These are phyloP conservation scores for Anthracocystis setariae DNA, from an alignment of 1,284 basidiomycete genomes.

Conservation along the genomic window DNA sequence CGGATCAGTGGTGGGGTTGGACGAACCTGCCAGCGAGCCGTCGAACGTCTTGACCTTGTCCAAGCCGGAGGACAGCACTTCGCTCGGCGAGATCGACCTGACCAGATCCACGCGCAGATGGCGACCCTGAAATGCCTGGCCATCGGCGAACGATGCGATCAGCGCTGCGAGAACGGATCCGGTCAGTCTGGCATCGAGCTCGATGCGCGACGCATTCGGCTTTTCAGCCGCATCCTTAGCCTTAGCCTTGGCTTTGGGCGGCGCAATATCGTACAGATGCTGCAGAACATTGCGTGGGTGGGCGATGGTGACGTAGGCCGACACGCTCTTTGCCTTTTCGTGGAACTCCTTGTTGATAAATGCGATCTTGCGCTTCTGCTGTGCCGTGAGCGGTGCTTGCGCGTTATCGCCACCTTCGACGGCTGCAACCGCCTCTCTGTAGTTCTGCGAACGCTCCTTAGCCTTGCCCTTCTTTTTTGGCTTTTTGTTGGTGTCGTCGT, in stretches of 20 bases:
- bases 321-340: conserved; percentile 59
- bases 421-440: conserved; percentile 72
- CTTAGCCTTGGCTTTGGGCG: conserved; percentile 36
- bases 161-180: conserved; percentile 74
- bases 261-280: conserved; percentile 29
- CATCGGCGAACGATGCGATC: conserved; percentile 76
- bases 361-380: conserved; percentile 91
- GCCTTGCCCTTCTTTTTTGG: conserved; percentile 66
- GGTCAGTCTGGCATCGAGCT: conserved; percentile 47
- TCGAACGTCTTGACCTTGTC: conserved; percentile 56
- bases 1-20: conserved; percentile 51
- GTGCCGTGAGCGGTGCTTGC: conserved; percentile 76
- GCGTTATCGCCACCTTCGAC: conserved; percentile 57
- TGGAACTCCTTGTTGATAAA: conserved; percentile 84
- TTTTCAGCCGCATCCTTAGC: conserved; percentile 16
- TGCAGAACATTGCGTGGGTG: conserved; percentile 46
- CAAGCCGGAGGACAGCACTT: conserved; percentile 58
- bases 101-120: conserved; percentile 65
- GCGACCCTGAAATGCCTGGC: conserved; percentile 78
- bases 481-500: conserved; percentile 55
- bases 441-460: conserved; percentile 73
- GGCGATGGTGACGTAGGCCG: conserved; percentile 64
- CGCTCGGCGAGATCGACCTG: conserved; percentile 47
- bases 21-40: conserved; percentile 41
- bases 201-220: conserved; percentile 3